Evolutionary conservation across 2,329 filamentous ascomycete species (phyloP).

Genomic region (Nemania sp.): DNA sequence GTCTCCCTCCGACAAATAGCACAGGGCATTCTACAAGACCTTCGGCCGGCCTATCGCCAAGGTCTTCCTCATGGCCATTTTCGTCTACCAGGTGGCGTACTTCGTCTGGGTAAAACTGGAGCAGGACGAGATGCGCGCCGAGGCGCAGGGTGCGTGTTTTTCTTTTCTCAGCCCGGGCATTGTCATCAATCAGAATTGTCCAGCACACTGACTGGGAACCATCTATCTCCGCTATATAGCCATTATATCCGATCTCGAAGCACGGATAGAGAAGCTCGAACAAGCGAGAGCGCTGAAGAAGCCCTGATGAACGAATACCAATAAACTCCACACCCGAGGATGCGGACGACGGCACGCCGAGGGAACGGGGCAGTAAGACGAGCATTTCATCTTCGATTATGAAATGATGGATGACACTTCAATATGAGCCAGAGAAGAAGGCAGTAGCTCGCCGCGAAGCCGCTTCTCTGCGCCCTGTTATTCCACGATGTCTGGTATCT

Average conservation of each 20-base stretch:
- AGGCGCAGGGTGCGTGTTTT: slow-evolving; percentile 56
- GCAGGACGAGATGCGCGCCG: slow-evolving; percentile 65
- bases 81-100: slow-evolving; percentile 78
- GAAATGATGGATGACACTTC: background rate
- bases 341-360: background rate
- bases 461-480: background rate
- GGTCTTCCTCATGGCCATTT: slow-evolving; percentile 72
- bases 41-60: slow-evolving; percentile 75
- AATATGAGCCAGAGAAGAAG: background rate
- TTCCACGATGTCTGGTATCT: background rate
- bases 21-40: slow-evolving; percentile 66
- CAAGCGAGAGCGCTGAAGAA: slow-evolving; percentile 26
- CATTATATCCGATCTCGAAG: slow-evolving; percentile 36
- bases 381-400: background rate
- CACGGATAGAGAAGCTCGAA: slow-evolving; percentile 37
- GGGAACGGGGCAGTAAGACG: background rate
- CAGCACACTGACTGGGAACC: background rate
- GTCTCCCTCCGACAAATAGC: background rate
- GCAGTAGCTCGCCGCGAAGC: background rate
- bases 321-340: background rate
- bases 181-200: too few species aligned
- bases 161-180: too few species aligned
- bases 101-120: slow-evolving; percentile 76
- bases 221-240: slow-evolving; percentile 22
- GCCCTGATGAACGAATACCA: slow-evolving; percentile 12